Evolutionary conservation across 2,329 filamentous ascomycete genomes (phyloP), one percentile per base, ranked within the genome.

Genomic region (Colletotrichum caudatum): DNA sequence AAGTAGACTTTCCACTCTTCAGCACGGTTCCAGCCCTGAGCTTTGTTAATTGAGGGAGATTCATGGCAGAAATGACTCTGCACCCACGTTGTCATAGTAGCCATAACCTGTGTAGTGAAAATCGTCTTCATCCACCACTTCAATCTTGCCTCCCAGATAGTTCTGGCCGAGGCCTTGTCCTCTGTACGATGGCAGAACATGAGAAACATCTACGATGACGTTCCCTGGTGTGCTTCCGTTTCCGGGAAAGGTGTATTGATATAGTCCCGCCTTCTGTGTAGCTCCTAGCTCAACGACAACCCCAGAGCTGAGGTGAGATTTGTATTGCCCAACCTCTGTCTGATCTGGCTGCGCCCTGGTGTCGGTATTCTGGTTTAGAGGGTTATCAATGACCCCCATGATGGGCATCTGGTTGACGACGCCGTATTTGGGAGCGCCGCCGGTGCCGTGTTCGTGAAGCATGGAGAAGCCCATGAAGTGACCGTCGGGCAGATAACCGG

Each of bases 401-500:
- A 88, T 78, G 0, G 88, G 89, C 78, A 91, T 83, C 78, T 91
- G 89, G 1, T 87, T 83, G 41, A 91, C 87, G 1, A 91, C 89
- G 5, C 91, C 91, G 72, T 93, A 93, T 78, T 92, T 93, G 1
- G 91, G 90, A 1, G 89, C 89, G 1, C 91, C 91, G 9, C 91
- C 91, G 0, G 90, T 93, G 3, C 90, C 90, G 72, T 87, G 88
- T 76, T 91, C 89, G 74, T 92, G 90, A 76, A 91, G 87, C 85
- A 91, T 84, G 69, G 86, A 88, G 78, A 91, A 90, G 23, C 88
- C 89, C 2, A 85, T 87, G 74, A 91, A 87, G 41, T 85, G 84
- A 3, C 88, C 88, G 37, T 78, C 79, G 0, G 83, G 76, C 58
- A 83, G 81, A 71, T 87, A 89, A 20, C 87, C 87, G 2, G 86